phyloP scores from a whole-genome alignment of 345 rosid genomes.

The Carallia brachiata region DNA sequence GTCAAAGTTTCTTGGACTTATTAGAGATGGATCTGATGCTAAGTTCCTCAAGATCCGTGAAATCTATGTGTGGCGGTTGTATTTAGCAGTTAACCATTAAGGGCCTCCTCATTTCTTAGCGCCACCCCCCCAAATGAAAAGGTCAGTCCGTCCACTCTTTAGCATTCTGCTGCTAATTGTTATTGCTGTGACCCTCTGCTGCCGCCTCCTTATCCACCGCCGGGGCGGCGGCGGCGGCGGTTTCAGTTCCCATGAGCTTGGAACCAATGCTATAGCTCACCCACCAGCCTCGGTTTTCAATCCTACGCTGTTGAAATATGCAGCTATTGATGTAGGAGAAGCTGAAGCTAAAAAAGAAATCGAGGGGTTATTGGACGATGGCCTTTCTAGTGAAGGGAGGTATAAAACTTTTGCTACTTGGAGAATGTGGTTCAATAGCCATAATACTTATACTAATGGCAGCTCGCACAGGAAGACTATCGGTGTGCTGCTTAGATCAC shows the following conservation, averaged over 20 bases:
- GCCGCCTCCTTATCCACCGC: slow-evolving; percentile 40
- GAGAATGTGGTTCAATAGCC: slow-evolving; percentile 38
- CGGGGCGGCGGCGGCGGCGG: slow-evolving; percentile 19
- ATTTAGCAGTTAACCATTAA: slow-evolving; percentile 1
- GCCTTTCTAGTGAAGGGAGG: slow-evolving; percentile 43
- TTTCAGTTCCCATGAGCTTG: slow-evolving; percentile 36
- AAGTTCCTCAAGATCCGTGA: slow-evolving; percentile 20
- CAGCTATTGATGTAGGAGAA: slow-evolving; percentile 64
- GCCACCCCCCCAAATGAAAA: slow-evolving; percentile 45
- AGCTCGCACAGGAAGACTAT: slow-evolving; percentile 24
- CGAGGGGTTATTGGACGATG: slow-evolving; percentile 58
- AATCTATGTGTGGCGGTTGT: background rate
- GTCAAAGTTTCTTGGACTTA: slow-evolving; percentile 12
- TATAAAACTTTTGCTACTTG: slow-evolving; percentile 45
- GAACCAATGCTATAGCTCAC: slow-evolving; percentile 18
- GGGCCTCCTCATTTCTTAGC: too few relatives aligned
- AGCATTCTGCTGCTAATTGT: slow-evolving; percentile 54
- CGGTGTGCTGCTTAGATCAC: slow-evolving; percentile 48
- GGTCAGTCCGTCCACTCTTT: slow-evolving; percentile 63
- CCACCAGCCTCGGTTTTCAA: slow-evolving; percentile 41
- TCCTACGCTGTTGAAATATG: slow-evolving; percentile 64
- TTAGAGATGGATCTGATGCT: slow-evolving; percentile 37
- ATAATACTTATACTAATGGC: slow-evolving; percentile 18
- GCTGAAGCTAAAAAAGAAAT: slow-evolving; percentile 52
- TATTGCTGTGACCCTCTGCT: slow-evolving; percentile 51